phyloP scores from a whole-genome alignment of 306 rosid genomes.

The Cercis canadensis region DNA sequence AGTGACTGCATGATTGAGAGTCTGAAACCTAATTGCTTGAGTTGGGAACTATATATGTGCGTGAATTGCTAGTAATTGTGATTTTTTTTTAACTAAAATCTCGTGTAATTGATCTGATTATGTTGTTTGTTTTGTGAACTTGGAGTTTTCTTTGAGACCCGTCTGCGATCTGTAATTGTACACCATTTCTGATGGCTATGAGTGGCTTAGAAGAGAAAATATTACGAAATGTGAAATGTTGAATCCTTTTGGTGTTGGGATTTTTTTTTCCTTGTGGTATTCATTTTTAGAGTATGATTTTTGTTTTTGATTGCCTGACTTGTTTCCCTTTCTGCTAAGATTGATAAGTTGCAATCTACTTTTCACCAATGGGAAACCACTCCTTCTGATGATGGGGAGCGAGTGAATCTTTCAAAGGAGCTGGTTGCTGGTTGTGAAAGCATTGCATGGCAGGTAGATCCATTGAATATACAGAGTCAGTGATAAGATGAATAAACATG shows the following conservation, averaged over 20 bases:
- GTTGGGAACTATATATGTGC: slow-evolving; percentile 2
- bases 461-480: slow-evolving; percentile 3
- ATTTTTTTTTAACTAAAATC: slow-evolving; percentile 3
- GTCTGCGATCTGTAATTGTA: slow-evolving; percentile 28
- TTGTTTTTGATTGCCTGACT: slow-evolving; percentile 20
- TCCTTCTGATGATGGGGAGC: slow-evolving; percentile 59
- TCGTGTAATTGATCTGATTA: slow-evolving; percentile 27
- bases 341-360: slow-evolving; percentile 80
- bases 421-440: slow-evolving; percentile 75
- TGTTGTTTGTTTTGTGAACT: slow-evolving; percentile 19
- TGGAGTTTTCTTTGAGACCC: slow-evolving; percentile 22
- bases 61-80: not conserved
- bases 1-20: slow-evolving; percentile 11
- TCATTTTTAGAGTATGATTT: slow-evolving; percentile 16
- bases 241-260: not conserved
- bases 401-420: slow-evolving; percentile 66
- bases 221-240: not conserved
- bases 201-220: slow-evolving; percentile 7
- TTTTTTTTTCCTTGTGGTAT: slow-evolving; percentile 18
- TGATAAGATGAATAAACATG: slow-evolving; percentile 2
- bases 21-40: slow-evolving; percentile 27
- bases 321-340: slow-evolving; percentile 50
- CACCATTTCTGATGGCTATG: slow-evolving; percentile 3
- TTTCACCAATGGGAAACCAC: slow-evolving; percentile 82
- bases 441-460: slow-evolving; percentile 92